phyloP scores from a whole-genome alignment of 441 rosid genomes.

The Corymbia citriodora region DNA sequence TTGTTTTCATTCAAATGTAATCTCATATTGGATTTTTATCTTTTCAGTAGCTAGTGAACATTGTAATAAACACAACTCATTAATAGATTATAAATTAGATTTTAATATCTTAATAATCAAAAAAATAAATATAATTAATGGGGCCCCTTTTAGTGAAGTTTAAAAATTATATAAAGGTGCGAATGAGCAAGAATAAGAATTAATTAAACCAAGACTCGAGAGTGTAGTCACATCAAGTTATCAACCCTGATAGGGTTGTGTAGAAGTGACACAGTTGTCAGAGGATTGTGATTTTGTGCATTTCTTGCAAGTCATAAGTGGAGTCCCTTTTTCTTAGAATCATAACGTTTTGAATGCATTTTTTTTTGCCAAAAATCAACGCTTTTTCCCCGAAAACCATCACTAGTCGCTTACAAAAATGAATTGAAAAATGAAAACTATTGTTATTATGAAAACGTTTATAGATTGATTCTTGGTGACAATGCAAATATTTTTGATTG shows the following conservation, averaged over 20 bases:
- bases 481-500: background rate
- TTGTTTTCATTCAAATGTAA: background rate
- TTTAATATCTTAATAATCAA: background rate
- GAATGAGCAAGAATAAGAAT: background rate
- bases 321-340: background rate
- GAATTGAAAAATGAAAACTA: background rate
- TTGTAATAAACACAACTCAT: background rate
- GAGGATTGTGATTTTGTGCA: background rate
- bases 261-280: background rate
- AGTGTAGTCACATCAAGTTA: background rate
- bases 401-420: background rate
- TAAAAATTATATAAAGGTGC: background rate
- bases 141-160: background rate
- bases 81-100: background rate
- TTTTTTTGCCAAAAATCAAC: background rate
- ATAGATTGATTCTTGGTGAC: background rate
- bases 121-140: background rate
- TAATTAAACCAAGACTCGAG: background rate
- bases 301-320: background rate
- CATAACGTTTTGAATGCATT: background rate
- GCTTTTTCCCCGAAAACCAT: background rate
- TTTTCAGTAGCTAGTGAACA: background rate
- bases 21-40: background rate
- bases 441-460: background rate
- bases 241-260: background rate